phyloP scores from a whole-genome alignment of 1,284 basidiomycete genomes.

The Ceratobasidium sp. region DNA sequence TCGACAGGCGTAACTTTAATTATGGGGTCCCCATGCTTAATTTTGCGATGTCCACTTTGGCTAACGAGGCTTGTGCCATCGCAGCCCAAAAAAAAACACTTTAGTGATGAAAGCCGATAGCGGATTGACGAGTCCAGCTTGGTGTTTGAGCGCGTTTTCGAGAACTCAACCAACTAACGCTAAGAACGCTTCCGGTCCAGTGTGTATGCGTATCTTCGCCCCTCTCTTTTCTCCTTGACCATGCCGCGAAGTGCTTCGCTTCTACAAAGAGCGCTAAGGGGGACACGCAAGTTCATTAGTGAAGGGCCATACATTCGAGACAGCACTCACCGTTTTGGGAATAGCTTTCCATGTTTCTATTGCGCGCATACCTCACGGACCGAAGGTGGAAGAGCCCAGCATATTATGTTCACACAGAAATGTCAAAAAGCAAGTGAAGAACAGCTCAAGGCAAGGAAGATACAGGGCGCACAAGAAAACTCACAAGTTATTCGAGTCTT shows the following conservation, averaged over 20 bases:
- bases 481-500: background rate
- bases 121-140: no score
- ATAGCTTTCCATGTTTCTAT: background rate
- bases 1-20: background rate
- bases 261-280: background rate
- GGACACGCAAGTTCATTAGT: background rate
- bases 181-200: no score
- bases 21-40: background rate
- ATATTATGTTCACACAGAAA: background rate
- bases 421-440: background rate
- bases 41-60: background rate
- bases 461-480: background rate
- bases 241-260: background rate
- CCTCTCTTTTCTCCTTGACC: background rate
- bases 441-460: background rate
- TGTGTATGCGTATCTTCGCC: no score
- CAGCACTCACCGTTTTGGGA: background rate
- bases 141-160: no score
- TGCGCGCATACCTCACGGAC: background rate
- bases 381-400: background rate
- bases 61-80: no score
- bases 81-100: no score
- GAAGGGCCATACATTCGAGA: slow-evolving; percentile 2
- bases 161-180: no score
- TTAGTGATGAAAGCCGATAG: no score